Evolutionary conservation across 768 basidiomycete species (phyloP).

Genomic region (Xerocomellus chrysenteron): DNA sequence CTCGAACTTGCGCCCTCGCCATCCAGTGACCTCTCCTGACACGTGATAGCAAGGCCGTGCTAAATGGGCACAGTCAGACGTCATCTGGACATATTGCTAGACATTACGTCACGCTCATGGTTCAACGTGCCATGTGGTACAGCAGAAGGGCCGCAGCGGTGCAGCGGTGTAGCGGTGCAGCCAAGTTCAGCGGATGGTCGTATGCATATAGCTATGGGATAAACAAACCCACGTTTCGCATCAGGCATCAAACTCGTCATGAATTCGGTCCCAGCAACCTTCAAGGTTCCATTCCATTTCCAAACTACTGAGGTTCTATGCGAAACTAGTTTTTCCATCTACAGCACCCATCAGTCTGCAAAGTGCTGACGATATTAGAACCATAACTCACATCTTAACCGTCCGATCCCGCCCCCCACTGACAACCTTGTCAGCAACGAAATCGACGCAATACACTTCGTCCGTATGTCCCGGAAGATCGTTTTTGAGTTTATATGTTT

Average conservation of each 20-base stretch:
- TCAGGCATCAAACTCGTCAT: background rate
- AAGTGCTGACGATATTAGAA: background rate
- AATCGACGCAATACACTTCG: conserved; percentile 99
- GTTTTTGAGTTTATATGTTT: conserved; percentile 91
- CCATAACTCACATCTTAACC: conserved; percentile 79
- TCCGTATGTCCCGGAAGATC: conserved; percentile 97
- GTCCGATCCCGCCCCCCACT: conserved; percentile 92
- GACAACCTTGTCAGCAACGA: conserved; percentile 98
- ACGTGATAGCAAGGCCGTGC: conserved; percentile 24
- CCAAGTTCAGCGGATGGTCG: too few species aligned
- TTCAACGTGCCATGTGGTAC: too few species aligned
- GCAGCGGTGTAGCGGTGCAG: too few species aligned
- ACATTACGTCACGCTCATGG: too few species aligned
- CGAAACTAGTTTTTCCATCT: conserved; percentile 33
- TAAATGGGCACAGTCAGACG: conserved; percentile 6
- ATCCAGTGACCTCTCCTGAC: conserved; percentile 12
- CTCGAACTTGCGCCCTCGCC: too few species aligned
- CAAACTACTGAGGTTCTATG: background rate
- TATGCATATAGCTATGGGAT: too few species aligned
- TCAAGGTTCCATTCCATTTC: background rate
- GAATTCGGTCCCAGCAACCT: background rate
- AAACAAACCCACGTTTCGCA: background rate
- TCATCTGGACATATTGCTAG: background rate
- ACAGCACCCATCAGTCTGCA: background rate
- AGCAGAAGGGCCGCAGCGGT: too few species aligned